Evolutionary conservation across 345 rosid genomes (phyloP), one percentile per base, ranked within the genome.

Genomic region (Hibiscus tridactylites): DNA sequence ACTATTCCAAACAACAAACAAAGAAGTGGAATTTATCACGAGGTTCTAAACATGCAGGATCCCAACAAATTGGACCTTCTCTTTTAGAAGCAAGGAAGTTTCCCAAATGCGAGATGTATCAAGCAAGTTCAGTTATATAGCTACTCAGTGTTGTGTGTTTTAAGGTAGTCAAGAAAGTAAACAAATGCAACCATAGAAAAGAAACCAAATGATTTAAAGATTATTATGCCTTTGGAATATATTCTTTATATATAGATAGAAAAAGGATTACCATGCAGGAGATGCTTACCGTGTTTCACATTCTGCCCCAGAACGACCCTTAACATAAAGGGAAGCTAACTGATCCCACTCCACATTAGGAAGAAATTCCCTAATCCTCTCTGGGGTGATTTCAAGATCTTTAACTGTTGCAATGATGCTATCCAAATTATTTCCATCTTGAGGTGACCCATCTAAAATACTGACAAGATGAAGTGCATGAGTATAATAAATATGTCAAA

Each of bases 261-360:
- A 33, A 70, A 61, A 65, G 65, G 7, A 50, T 17, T 58, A 77
- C 58, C 59, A 49, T 29, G 49, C 44, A 75, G 70, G 53, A 62
- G 64, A 57, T 73, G 64, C 83, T 80, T 85, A 95, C 99, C 81
- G 88, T 73, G 96, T 85, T 84, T 87, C 88, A 77, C 99, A 95
- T 83, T 92, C 98, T 67, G 93, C 85, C 77, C 91, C 96, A 75
- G 88, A 81, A 63, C 84, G 97, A 82, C 85, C 87, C 37, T 68
- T 70, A 28, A 85, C 78, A 71, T 82, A 84, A 75, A 73, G 70
- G 10, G 91, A 88, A 61, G 98, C 91, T 80, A 93, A 74, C 39
- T 84, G 87, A 77, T 88, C 84, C 99, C 99, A 95, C 15, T 87
- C 81, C 75, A 90, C 89, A 71, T 88, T 82, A 2, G 97, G 97